Base-by-base conservation (phyloP, 2,329 filamentous ascomycete genomes). In the Emergomyces pasteurianus region DNA sequence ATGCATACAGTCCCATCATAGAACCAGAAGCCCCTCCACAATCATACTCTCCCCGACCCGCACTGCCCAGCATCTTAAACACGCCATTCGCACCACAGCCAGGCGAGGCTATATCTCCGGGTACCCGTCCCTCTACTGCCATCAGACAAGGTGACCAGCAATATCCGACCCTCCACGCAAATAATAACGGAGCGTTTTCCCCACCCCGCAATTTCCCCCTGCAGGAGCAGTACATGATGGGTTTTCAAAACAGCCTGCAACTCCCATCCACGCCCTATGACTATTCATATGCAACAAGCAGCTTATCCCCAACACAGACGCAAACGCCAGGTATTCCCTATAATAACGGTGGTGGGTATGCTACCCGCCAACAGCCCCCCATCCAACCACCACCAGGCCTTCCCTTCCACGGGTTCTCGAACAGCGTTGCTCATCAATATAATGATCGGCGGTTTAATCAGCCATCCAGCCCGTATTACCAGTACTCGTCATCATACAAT, bases 51-150 rank as follows among this genome's bases (percentile, higher is more conserved):
- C 64, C 64, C 14, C 59, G 65, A 5, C 64, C 66, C 9, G 58
- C 56, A 9, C 61, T 78, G 10, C 74, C 74, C 42, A 72, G 71
- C 21, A 68, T 77, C 28, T 71, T 68, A 62, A 73, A 73, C 50
- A 71, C 73, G 0, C 70, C 75, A 26, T 78, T 78, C 63, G 70
- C 75, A 3, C 75, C 74, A 8, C 70, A 72, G 46, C 72, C 73
- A 3, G 72, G 72, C 56, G 75, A 77, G 49, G 67, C 67, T 28
- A 61, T 67, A 36, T 72, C 66, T 14, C 74, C 73, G 26, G 68
- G 69, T 10, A 68, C 67, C 52, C 68, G 71, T 21, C 66, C 69
- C 28, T 67, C 65, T 52, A 72, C 68, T 18, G 67, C 69, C 10
- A 54, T 54, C n/a, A 60, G 54, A 12, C 50, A 58, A 54, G 50